phyloP scores from a whole-genome alignment of 768 basidiomycete genomes.

The Mycena metata region DNA sequence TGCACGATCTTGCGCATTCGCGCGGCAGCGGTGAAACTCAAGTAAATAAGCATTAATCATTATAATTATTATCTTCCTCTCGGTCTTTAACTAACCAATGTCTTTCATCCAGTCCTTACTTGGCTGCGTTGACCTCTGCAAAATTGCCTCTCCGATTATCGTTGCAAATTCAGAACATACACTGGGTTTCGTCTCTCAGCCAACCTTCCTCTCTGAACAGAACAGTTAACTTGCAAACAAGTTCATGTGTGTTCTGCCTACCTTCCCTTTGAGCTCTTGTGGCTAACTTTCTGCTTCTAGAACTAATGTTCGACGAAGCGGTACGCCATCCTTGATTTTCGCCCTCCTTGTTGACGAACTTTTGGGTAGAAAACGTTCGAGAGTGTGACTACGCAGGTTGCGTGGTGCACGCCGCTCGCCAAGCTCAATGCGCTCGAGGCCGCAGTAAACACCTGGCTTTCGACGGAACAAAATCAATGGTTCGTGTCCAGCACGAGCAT shows the following conservation, averaged over 20 bases:
- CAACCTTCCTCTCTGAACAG: too few species aligned
- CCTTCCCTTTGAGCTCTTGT: conserved; percentile 10
- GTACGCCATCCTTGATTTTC: conserved; percentile 51
- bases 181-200: too few species aligned
- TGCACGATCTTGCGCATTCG: too few species aligned
- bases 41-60: too few species aligned
- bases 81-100: too few species aligned
- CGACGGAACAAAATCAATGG: conserved; percentile 86
- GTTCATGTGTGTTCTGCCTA: conserved; percentile 68
- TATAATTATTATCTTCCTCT: too few species aligned
- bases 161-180: too few species aligned
- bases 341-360: conserved; percentile 25
- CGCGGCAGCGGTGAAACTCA: too few species aligned
- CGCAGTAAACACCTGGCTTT: conserved; percentile 79
- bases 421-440: conserved; percentile 81
- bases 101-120: too few species aligned
- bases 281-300: conserved; percentile 46
- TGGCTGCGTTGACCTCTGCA: too few species aligned
- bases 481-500: conserved; percentile 77
- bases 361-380: conserved; percentile 73
- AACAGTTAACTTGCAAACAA: conserved; percentile 80
- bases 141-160: too few species aligned
- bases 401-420: conserved; percentile 79
- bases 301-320: conserved; percentile 81
- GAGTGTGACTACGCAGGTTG: conserved; percentile 75